Conservation (phyloP, 1,284 basidiomycete species). For the Neonothopanus nambi region DNA sequence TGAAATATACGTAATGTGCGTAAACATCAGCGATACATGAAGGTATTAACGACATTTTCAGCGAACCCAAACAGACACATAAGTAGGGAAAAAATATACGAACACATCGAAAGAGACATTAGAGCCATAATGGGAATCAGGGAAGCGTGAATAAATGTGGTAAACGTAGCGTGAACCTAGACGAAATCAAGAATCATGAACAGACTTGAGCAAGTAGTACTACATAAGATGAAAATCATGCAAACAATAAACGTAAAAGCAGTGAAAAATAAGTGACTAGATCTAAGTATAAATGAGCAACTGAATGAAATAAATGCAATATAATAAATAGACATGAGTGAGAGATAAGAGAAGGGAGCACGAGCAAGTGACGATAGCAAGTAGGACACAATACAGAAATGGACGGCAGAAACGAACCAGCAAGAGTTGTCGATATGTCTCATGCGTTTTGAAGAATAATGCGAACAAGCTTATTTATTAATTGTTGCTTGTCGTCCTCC, state of each 20-base stretch:
- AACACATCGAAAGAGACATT: neutral
- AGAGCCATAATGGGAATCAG: no score
- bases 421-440: constrained; percentile 11
- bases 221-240: no score
- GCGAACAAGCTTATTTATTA: constrained; percentile 61
- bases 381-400: neutral
- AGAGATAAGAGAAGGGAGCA: neutral
- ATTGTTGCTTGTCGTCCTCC: constrained; percentile 47
- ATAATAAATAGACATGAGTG: neutral
- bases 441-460: constrained; percentile 63
- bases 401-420: neutral
- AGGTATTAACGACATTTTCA: neutral
- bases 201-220: no score
- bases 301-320: neutral
- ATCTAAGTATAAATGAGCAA: no score
- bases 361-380: neutral
- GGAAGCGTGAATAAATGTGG: no score
- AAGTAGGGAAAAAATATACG: neutral
- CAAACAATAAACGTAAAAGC: no score
- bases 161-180: no score
- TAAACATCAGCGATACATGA: constrained; percentile 11
- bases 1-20: constrained; percentile 4
- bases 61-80: neutral
- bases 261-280: no score
- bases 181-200: neutral